Base-by-base conservation (phyloP, 257 asterid genomes). In the Nicotiana tabacum region DNA sequence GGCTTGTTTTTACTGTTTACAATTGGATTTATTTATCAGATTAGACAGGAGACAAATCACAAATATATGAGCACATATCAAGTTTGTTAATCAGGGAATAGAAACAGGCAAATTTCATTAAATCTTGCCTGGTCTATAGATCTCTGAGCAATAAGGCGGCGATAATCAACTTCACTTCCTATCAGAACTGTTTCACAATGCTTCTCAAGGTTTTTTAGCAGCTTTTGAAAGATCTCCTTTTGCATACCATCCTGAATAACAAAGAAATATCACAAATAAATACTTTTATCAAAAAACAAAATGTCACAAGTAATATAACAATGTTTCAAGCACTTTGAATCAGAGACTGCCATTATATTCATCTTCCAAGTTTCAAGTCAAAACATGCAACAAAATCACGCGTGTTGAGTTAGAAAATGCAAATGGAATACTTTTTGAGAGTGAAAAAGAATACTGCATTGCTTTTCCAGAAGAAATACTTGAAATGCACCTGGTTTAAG, bases 241-340 rank as follows among this genome's bases (percentile, higher is more conserved):
- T 96, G 99, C 99, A 96, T 96, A 80, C 99, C 99, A 88, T 96
- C 99, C 99, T 96, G 91, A 61, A 85, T 72, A 77, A 29, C 78
- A 72, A 77, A 27, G 43, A 60, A 80, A 62, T 32, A n/a, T 66
- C 76, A 57, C 66, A 43, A 77, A 80, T 17, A 77, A 80, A 65
- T 27, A 61, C 46, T 70, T 43, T 43, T 32, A 70, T 70, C 78
- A 70, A 18, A 21, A 11, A 72, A 77, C 21, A 27, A 70, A 80
- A 51, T 4, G 35, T 61, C 77, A 57, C 74, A 33, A 18, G 51
- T 10, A 74, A 74, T 27, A 35, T 74, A 74, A 48, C 64, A 15
- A 74, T 48, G 43, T 24, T 15, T 74, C 27, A 74, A 74, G 80
- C 64, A 74, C 64, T 46, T 74, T 48, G 15, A 74, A 48, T 24